These are phyloP conservation scores for Dioscorea dumetorum DNA, from an alignment of 106 monocot species.

Conservation along the genomic window DNA sequence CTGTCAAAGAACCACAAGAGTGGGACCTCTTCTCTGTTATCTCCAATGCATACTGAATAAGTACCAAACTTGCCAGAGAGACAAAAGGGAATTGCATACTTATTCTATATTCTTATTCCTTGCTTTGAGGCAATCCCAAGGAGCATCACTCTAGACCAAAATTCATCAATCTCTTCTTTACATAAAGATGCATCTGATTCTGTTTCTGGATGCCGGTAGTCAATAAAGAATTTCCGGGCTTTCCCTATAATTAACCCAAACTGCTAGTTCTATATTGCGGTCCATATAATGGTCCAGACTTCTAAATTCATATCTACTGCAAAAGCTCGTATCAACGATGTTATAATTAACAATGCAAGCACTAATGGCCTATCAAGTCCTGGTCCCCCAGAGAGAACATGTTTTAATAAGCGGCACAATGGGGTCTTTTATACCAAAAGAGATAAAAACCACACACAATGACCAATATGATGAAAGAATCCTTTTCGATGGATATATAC, in stretches of 20 bases:
- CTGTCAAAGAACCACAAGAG: no score
- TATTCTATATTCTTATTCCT: slow-evolving; percentile 48
- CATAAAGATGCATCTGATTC: slow-evolving; percentile 37
- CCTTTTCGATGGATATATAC: slow-evolving; percentile 30
- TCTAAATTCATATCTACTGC: slow-evolving; percentile 12
- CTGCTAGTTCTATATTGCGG: not conserved
- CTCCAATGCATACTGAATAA: slow-evolving; percentile 27
- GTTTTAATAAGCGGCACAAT: not conserved
- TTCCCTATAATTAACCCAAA: slow-evolving; percentile 7
- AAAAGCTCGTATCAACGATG: no score
- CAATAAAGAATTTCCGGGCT: slow-evolving; percentile 16
- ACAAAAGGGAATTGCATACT: slow-evolving; percentile 50
- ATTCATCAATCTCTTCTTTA: slow-evolving; percentile 6
- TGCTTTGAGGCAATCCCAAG: slow-evolving; percentile 37
- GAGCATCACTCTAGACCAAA: slow-evolving; percentile 22
- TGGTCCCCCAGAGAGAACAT: no score
- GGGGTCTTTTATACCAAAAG: not conserved
- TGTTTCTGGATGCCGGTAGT: slow-evolving; percentile 42
- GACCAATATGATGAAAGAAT: slow-evolving; percentile 6
- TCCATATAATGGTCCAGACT: not conserved
- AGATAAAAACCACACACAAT: not conserved
- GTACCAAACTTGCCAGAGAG: slow-evolving; percentile 64
- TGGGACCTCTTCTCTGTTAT: no score
- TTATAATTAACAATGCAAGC: not conserved
- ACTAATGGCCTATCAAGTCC: slow-evolving; percentile 2